Evolutionary conservation across 2,329 filamentous ascomycete genomes (phyloP), one percentile per base, ranked within the genome.

Genomic region (Fusarium poae): DNA sequence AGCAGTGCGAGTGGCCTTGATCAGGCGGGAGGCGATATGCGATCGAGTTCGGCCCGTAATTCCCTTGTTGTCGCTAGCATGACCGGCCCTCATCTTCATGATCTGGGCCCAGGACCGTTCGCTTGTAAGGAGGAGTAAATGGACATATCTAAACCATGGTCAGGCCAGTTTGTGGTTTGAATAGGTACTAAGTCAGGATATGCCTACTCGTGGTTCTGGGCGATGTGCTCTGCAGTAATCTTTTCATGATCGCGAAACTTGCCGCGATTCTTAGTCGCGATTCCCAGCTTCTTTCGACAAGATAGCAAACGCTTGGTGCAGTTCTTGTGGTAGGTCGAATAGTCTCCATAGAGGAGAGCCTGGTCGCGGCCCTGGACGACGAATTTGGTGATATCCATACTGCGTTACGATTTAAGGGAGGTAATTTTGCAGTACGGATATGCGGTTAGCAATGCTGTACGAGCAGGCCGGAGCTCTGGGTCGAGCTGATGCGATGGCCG

Each of bases 31-130:
- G 58, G 97, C 88, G 39, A 98, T 96, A 79, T 99, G 95, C 54
- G 91, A 91, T 76, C 94, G 90, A 20, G 92, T 91, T 53, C 91
- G 89, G 63, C 94, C 91, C 29, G 90, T 88, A 68, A 97, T 91
- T 49, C 90, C 91, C 78, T 93, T 92, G 64, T 90, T 89, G 73
- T 96, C 93, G 72, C 92, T 87, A 39, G 92, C 88, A 77, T 97
- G 93, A 21, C 88, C 84, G 6, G 93, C 88, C 80, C 97, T 97
- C 86, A 97, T 93, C 77, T 92, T 89, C 94, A 98, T 97, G 60
- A 94, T 95, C 79, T 97, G 91, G 37, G 96, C 95, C 93, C 94
- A 98, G 52, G 94, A 93, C 68, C 96, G 88, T 82, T 99, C 96
- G 64, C 94, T 90, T 39, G 89, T 92, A 75, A 97, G 88, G 58